A percentile compares a stretch with the other conserved stretches of the same genome.
Evolutionary conservation across 805 yeast genomes (phyloP).

Genomic region (Wickerhamomyces chambardii): DNA sequence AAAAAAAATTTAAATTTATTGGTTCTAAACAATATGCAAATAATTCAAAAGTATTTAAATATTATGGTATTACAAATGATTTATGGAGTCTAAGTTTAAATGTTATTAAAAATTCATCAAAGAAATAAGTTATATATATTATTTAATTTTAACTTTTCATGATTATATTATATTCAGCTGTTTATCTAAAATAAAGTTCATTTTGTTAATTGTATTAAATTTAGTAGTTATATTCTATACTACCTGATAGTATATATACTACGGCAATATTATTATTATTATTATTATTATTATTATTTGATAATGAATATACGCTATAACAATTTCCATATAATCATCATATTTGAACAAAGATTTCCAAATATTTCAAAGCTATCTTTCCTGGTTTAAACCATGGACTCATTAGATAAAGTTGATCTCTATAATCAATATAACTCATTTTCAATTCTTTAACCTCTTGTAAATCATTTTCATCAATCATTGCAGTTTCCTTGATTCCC

Average conservation of each 20-base stretch:
- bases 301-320: too few species aligned
- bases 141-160: too few species aligned
- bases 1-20: slow-evolving; percentile 34
- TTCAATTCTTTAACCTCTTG: background rate
- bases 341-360: background rate
- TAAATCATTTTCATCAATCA: background rate
- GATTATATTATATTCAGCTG: too few species aligned
- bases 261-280: too few species aligned
- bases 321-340: too few species aligned
- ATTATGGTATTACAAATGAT: slow-evolving; percentile 11
- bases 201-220: too few species aligned
- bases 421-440: too few species aligned
- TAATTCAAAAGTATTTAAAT: slow-evolving; percentile 6
- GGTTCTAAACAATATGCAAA: slow-evolving; percentile 7
- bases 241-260: too few species aligned
- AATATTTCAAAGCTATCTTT: background rate
- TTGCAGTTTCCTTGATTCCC: slow-evolving; percentile 13
- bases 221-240: too few species aligned
- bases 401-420: background rate
- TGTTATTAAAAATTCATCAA: slow-evolving; percentile 5
- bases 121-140: too few species aligned
- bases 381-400: background rate
- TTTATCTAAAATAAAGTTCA: too few species aligned
- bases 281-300: too few species aligned
- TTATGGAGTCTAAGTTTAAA: slow-evolving; percentile 16